Base-by-base conservation (phyloP, 108 stramenopile genomes). In the Asterionellopsis glacialis region DNA sequence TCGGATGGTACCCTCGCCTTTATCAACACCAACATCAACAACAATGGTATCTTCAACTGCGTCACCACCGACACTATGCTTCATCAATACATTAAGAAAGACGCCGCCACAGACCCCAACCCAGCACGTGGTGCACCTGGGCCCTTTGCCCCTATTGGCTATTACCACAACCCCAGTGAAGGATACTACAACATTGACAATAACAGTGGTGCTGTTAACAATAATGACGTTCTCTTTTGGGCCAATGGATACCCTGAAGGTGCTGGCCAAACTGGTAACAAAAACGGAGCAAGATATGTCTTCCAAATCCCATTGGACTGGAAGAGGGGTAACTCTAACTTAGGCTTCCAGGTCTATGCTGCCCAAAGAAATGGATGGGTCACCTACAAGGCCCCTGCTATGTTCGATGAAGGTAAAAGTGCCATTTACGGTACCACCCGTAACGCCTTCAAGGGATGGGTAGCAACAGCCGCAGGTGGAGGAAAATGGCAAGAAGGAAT, bases 1-100 rank as follows among this genome's bases (percentile, higher is more conserved):
- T 48, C 49, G 7, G 79, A 75, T 53, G 79, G 79, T 47, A 14
- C 28, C 13, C 66, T 72, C 40, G 67, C 75, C 11, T 75, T 69
- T 57, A 19, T 75, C 13, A 80, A 67, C 19, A 64, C 68, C 68
- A 80, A 80, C 38, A 24, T 54, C 39, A 49, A 63, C 45, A 51
- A 24, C 25, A 10, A 53, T 24, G 47, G 55, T 14, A 55, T 48
- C 11, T 74, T 70, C 44, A 55, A 72, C 64, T 75, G 75, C 53
- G 63, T 74, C 42, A 21, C 62, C n/a, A n/a, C n/a, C n/a, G n/a
- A n/a, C n/a, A n/a, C n/a, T n/a, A n/a, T n/a, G n/a, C n/a, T n/a
- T n/a, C n/a, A n/a, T n/a, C n/a, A n/a, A n/a, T n/a, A n/a, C n/a
- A n/a, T n/a, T n/a, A n/a, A n/a, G n/a, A n/a, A n/a, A n/a, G n/a